Base-by-base conservation (phyloP, 23 red algal species). In the Cyanidiococcus yangmingshanensis region DNA sequence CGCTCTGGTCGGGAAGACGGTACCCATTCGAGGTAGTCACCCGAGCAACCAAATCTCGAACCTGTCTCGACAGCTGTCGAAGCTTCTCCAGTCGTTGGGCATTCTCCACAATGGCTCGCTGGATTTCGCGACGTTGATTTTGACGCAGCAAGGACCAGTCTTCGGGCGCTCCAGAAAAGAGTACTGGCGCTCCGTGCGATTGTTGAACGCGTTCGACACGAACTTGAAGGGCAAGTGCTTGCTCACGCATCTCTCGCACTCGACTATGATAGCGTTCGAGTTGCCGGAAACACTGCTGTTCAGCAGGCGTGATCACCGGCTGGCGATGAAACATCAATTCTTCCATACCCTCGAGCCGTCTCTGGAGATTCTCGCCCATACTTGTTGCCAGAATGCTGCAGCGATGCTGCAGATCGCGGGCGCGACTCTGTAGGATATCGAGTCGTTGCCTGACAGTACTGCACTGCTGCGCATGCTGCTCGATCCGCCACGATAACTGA, bases 331-430 rank as follows among this genome's bases (percentile, higher is more conserved):
- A 7, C n/a, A 71, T 2, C 32, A 25, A 29, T 29, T 35, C 21
- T 29, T 7, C 7, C 27, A 71, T 12, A 25, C n/a, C 63, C 7
- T 7, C 63, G 7, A 30, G 12, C 3, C 63, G 63, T 29, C 27
- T 25, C 27, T 32, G 63, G n/a, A 71, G 63, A 71, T 71, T 71
- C 27, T 71, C 63, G 27, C 32, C 32, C 63, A 71, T 71, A 7
- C n/a, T 7, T 71, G 21, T 35, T 7, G 32, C 32, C 63, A 71
- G 63, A 12, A 32, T 35, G 27, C 32, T 12, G 27, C 7, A 17
- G 63, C 63, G 63, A 32, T 71, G 63, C 3, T 71, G 12, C 63
- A 71, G 27, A 29, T 35, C n/a, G 7, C 32, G 7, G 3, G 63
- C 63, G 3, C 63, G 63, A 25, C 21, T 71, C 7, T 25, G n/a